Conservation (phyloP, 2,329 filamentous ascomycete species). For the Stagonosporopsis chrysanthemi region DNA sequence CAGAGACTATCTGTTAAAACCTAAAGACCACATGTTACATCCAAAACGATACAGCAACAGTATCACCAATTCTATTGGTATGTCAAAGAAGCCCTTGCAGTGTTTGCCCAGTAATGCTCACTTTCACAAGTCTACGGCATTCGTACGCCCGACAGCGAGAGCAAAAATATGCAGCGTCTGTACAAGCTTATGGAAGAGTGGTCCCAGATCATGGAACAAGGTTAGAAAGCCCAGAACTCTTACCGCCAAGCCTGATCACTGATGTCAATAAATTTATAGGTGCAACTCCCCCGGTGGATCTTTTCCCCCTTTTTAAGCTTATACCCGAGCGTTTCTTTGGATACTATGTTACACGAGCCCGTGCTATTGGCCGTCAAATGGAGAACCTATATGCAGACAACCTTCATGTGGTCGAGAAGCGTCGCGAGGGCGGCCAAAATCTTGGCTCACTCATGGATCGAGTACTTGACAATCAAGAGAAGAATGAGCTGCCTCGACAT, state of each 20-base stretch:
- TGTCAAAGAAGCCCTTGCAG: background rate
- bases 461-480: constrained; percentile 21
- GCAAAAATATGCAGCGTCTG: constrained; percentile 47
- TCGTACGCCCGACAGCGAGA: constrained; percentile 14
- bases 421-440: constrained; percentile 12
- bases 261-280: constrained; percentile 47
- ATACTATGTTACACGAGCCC: constrained; percentile 21
- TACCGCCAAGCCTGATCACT: background rate
- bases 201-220: constrained; percentile 45
- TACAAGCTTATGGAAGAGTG: constrained; percentile 53
- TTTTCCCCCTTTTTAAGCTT: constrained; percentile 36
- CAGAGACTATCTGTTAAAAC: constrained; percentile 52
- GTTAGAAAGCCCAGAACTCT: background rate
- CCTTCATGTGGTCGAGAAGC: constrained; percentile 14
- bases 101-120: background rate
- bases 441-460: constrained; percentile 24
- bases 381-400: constrained; percentile 16
- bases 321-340: constrained; percentile 45
- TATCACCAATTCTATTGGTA: constrained; percentile 9
- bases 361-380: constrained; percentile 19
- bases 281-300: constrained; percentile 58
- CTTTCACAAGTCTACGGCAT: constrained; percentile 21
- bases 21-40: constrained; percentile 56
- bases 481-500: constrained; percentile 8
- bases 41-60: constrained; percentile 60